Base-by-base conservation (phyloP, 352 stramenopile species). In the Pythium sp. region DNA sequence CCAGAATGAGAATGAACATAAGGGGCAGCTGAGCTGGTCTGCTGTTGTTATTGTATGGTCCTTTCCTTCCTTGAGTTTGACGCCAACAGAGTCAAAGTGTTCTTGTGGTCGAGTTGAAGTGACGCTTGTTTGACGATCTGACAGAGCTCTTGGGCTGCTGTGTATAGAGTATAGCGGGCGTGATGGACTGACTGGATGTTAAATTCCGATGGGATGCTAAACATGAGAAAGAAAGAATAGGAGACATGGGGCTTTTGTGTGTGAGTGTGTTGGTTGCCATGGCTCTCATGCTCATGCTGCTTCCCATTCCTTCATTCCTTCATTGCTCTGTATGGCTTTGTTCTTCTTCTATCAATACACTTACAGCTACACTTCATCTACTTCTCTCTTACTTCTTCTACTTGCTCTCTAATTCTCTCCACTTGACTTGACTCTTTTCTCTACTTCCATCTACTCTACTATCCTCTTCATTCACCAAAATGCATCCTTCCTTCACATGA, bases 291-390 rank as follows among this genome's bases (percentile, higher is more conserved):
- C 38, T 46, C 14, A 46, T 20, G 38, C 6, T 46, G 38, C 12
- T 20, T 47, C 12, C 36, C 14, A 46, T 46, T 20, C 11, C 5
- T 46, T 20, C 38, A 47, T 47, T 47, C 38, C 20, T 14, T 20
- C 38, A 6, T 47, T 47, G 38, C 38, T 43, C 36, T 43, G 5
- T 41, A 14, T 41, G 34, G 34, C 34, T 41, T 14, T 11, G 34
- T 14, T 41, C 34, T 41, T 41, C 34, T 41, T 26, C 24, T 26
- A 47, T 47, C 38, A 20, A 47, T 47, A 47, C 6, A 47, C 38
- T 47, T 38, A 38, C 34, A 20, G 38, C 38, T 47, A 47, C 14
- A 5, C 12, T 38, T 11, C n/a, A 65, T 58, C 56, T 65, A 57
- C 43, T 38, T 41, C 22, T 53, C 20, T 47, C 51, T 22, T 22